Conservation (phyloP, 1,284 basidiomycete species). For the Coniferiporia sulphurascens region DNA sequence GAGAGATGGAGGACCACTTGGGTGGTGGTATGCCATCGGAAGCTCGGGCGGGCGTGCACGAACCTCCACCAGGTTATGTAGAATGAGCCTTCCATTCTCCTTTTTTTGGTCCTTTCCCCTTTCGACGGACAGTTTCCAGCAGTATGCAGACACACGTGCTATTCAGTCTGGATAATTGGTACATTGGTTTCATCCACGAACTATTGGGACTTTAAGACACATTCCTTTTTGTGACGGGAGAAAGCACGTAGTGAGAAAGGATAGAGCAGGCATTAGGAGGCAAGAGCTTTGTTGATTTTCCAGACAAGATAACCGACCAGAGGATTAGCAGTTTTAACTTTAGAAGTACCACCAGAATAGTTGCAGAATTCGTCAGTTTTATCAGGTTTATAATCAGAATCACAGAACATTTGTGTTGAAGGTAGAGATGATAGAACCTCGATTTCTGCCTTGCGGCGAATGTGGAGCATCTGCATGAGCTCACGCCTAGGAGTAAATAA, state of each 20-base stretch:
- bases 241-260: not conserved
- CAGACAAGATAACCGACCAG: slow-evolving; percentile 7
- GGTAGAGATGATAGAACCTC: slow-evolving; percentile 52
- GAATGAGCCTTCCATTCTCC: not conserved
- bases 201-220: not conserved
- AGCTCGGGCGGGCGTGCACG: not conserved
- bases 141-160: not conserved
- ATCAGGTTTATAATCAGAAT: not conserved
- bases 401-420: not conserved
- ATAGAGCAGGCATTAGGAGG: not conserved
- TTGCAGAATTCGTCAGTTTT: not conserved
- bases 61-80: slow-evolving; percentile 11
- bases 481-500: slow-evolving; percentile 52
- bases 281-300: slow-evolving; percentile 3
- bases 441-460: slow-evolving; percentile 83
- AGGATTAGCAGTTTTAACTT: slow-evolving; percentile 1
- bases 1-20: not conserved
- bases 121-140: not conserved
- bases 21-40: not conserved
- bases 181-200: not conserved
- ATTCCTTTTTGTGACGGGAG: not conserved
- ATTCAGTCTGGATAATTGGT: not conserved
- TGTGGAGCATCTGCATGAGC: slow-evolving; percentile 72
- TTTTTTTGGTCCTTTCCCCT: not conserved
- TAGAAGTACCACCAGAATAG: not conserved